Percentiles rank a stretch among this genome's conserved stretches.
These are phyloP conservation scores for Adansonia gregorii DNA, from an alignment of 441 rosid species.

Conservation along the genomic window DNA sequence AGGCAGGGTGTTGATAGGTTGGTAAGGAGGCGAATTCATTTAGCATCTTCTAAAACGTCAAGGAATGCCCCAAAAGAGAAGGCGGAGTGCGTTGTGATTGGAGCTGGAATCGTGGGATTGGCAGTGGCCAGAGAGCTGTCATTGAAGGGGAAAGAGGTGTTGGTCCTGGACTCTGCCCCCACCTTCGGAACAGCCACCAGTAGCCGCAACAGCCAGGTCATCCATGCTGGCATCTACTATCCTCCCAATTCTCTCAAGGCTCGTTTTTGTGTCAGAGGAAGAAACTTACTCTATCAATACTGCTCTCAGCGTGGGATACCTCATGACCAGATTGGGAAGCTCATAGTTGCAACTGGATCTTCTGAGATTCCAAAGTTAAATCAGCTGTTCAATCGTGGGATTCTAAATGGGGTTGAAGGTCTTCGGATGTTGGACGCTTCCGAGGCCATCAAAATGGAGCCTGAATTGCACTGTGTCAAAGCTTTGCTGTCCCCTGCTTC, in stretches of 20 bases:
- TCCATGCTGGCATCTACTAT: slow-evolving; percentile 94
- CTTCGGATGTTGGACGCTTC: slow-evolving; percentile 69
- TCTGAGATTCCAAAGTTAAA: slow-evolving; percentile 64
- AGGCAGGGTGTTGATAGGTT: neutral
- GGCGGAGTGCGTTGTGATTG: slow-evolving; percentile 81
- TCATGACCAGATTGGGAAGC: slow-evolving; percentile 78
- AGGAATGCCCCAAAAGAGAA: slow-evolving; percentile 52
- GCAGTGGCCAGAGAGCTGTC: slow-evolving; percentile 77
- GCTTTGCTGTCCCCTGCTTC: slow-evolving; percentile 78
- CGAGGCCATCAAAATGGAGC: slow-evolving; percentile 80
- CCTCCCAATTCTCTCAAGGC: slow-evolving; percentile 80
- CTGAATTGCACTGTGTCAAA: slow-evolving; percentile 68
- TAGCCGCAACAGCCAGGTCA: slow-evolving; percentile 89
- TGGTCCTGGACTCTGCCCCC: slow-evolving; percentile 76
- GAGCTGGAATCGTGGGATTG: slow-evolving; percentile 88
- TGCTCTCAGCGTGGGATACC: slow-evolving; percentile 60
- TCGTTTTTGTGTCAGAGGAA: slow-evolving; percentile 71
- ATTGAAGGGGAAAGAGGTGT: slow-evolving; percentile 62
- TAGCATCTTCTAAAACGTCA: neutral
- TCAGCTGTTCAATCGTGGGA: slow-evolving; percentile 57
- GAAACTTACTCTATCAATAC: slow-evolving; percentile 67
- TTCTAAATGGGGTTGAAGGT: slow-evolving; percentile 60
- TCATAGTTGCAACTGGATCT: slow-evolving; percentile 71
- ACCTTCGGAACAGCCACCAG: slow-evolving; percentile 81
- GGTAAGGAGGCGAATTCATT: slow-evolving; percentile 1